These are phyloP conservation scores for Ceratobasidium sp. DNA, from an alignment of 1,284 basidiomycete genomes.

Conservation along the genomic window DNA sequence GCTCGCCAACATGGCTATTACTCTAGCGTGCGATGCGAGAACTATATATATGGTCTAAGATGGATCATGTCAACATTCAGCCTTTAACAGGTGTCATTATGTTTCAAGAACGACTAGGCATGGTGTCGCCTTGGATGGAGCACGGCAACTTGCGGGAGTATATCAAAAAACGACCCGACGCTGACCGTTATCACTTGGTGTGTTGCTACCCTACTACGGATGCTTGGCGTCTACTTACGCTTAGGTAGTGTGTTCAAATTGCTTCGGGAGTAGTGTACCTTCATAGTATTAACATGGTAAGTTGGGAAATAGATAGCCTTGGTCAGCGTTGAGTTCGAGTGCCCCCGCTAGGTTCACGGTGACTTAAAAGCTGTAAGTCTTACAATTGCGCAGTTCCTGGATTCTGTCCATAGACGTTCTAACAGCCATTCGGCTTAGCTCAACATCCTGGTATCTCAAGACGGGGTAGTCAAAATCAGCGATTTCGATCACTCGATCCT, in stretches of 20 bases:
- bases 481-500: slow-evolving; percentile 40
- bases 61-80: slow-evolving; percentile 13
- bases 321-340: slow-evolving; percentile 69
- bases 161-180: background rate
- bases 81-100: slow-evolving; percentile 15
- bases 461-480: slow-evolving; percentile 12
- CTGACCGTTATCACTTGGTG: slow-evolving; percentile 9
- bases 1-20: background rate
- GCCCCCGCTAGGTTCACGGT: slow-evolving; percentile 2
- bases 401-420: background rate
- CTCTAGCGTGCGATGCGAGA: slow-evolving; percentile 29
- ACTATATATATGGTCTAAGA: slow-evolving; percentile 25
- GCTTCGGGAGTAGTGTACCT: slow-evolving; percentile 10
- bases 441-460: slow-evolving; percentile 14
- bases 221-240: background rate
- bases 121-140: slow-evolving; percentile 30
- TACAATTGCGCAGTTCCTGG: background rate
- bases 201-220: background rate
- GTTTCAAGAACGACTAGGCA: slow-evolving; percentile 25
- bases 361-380: slow-evolving; percentile 22
- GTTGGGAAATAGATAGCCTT: slow-evolving; percentile 52
- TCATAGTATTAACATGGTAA: slow-evolving; percentile 1
- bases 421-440: background rate
- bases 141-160: slow-evolving; percentile 28
- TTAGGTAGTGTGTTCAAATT: background rate